Evolutionary conservation across 805 yeast species (phyloP), one percentile per base, ranked within the genome.

Genomic region (Cyberlindnera maritima): DNA sequence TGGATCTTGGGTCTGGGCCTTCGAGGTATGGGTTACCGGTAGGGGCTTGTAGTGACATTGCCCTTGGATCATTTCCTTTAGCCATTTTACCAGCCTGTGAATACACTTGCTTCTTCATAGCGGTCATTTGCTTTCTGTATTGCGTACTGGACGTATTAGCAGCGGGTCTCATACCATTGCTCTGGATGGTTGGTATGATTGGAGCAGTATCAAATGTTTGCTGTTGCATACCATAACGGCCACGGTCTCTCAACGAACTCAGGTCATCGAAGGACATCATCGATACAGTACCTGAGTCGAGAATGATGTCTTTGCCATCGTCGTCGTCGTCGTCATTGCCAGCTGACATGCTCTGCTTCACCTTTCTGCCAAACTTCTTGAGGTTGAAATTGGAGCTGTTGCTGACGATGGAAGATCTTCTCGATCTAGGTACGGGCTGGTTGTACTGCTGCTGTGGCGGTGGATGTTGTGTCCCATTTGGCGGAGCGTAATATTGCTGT

Each of bases 91-190:
- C 77, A 40, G 78, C 70, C 11, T 69, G 67, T 15, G 70, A 69
- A 54, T 73, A 60, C 18, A 78, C 77, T 61, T 74, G 58, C 59
- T 86, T 86, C 68, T 81, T 84, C 60, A 80, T 83, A 4, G 79
- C 80, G 40, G 83, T 81, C 75, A 81, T 73, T 54, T 77, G 83
- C 55, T 85, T 85, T 55, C 95, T 70, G 61, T 86, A 86, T 52
- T 83, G 83, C 7, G 79, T 70, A 54, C 77, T 83, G 43, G 74
- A 74, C 54, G 70, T 59, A 40, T 66, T 69, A 20, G 52, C 44
- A 28, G 50, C 41, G 2, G 61, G 62, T 40, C 48, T 43, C 3
- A 47, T 18, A 23, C 64, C 54, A 3, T 57, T 60, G 0, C 75
- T 65, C 5, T 77, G 70, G 3, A 86, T 45, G 0, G 89, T 85